These are phyloP conservation scores for Cornus suecica DNA, from an alignment of 148 eudicot genomes.

Conservation along the genomic window DNA sequence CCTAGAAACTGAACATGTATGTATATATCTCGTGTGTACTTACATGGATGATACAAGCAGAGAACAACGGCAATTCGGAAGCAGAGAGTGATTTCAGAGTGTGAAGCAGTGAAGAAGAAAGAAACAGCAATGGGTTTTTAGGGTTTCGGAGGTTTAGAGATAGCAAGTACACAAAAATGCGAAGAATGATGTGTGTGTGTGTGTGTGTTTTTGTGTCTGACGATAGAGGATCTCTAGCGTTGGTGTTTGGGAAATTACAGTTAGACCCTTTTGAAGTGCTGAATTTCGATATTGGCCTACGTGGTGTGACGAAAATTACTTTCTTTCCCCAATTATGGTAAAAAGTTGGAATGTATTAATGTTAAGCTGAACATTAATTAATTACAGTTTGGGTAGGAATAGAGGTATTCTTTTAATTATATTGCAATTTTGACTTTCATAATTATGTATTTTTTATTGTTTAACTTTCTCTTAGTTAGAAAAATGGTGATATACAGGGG, in stretches of 20 bases:
- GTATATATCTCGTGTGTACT: background rate
- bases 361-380: no score
- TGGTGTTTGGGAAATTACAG: background rate
- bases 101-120: background rate
- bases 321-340: background rate
- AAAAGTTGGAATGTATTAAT: no score
- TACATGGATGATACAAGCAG: slow-evolving; percentile 2
- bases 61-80: slow-evolving; percentile 4
- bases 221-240: background rate
- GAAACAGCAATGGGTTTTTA: background rate
- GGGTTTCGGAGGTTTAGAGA: background rate
- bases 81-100: background rate
- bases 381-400: no score
- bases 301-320: background rate
- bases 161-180: background rate
- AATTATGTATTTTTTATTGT: no score
- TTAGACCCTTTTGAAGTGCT: background rate
- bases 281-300: background rate
- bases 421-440: no score
- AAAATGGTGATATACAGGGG: no score
- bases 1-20: background rate
- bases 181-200: background rate
- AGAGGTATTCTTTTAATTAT: no score
- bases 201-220: background rate
- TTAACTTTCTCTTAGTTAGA: no score